A percentile compares a stretch with the other conserved stretches of the same genome.
phyloP scores from a whole-genome alignment of 208 protist genomes.

The Wallacemonas rigidus region DNA sequence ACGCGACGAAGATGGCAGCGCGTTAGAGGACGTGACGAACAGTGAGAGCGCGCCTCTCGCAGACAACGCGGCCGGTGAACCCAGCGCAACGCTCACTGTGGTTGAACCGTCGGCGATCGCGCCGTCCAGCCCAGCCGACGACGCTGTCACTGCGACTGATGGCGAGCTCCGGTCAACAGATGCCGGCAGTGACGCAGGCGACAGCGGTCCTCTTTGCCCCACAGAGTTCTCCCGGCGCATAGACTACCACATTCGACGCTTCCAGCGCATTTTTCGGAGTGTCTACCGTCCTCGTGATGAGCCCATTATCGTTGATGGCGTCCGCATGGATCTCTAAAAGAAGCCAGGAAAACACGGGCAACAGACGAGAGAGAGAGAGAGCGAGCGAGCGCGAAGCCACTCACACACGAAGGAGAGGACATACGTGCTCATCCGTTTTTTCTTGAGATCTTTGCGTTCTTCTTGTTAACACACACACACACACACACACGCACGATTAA shows the following conservation, averaged over 20 bases:
- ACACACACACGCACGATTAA: neutral
- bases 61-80: no score
- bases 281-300: constrained; percentile 61
- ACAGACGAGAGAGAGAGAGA: neutral
- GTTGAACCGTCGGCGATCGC: no score
- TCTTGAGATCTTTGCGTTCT: constrained; percentile 13
- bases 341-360: neutral
- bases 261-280: constrained; percentile 49
- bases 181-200: neutral
- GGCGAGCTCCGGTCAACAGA: neutral
- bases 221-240: constrained; percentile 39
- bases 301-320: constrained; percentile 79
- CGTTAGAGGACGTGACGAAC: neutral
- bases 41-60: no score
- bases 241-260: constrained; percentile 44
- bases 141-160: neutral
- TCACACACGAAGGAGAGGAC: no score
- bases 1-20: neutral
- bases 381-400: neutral
- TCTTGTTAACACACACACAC: constrained; percentile 2
- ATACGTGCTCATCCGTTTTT: neutral
- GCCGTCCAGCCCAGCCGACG: no score
- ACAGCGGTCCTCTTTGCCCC: constrained; percentile 20
- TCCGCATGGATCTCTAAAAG: constrained; percentile 51
- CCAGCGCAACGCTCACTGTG: no score